Base-by-base conservation (phyloP, 257 asterid species). In the Cinchona pubescens region DNA sequence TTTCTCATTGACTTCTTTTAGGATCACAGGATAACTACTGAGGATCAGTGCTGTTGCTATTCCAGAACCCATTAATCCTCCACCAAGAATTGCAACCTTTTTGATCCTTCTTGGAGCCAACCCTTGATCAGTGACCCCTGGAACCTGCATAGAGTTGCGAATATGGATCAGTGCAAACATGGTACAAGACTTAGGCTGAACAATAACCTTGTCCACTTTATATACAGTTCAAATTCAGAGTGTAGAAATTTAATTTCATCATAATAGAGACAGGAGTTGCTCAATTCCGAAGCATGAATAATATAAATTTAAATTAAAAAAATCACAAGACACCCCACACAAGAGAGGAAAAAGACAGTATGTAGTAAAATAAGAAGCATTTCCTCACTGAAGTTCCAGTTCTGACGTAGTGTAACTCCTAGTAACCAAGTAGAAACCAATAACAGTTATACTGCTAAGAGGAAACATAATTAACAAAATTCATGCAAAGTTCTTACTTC, bases 31-130 rank as follows among this genome's bases (percentile, higher is more conserved):
- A 78, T 83, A 95, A 74, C 84, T 87, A 63, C 90, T 87, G 74
- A 90, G 94, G 74, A 92, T 80, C 80, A 95, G 79, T 0, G 96
- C 91, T 32, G 99, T 95, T 37, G 99, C 98, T 72, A 95, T 95
- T 58, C 98, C 98, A 29, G 98, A 95, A 60, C 98, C 99, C 99
- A 95, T 95, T 35, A 95, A 83, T 64, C 99, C 99, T 35, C 99
- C 98, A 78, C 99, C 99, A 34, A 95, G 88, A 79, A 95, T 82
- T 51, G 91, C 99, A 69, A 95, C 96, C 87, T 87, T 95, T 75
- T 88, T 87, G 69, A 95, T 79, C 37, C 34, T 79, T 87, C 97
- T 89, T 51, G 99, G 96, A 77, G 76, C 88, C 86, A 95, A 85
- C 63, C 96, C 96, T 69, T 76, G 80, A 82, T 95, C 96, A 32